Percentiles rank a stretch among this genome's conserved stretches.
Conservation (phyloP, 1,139 yeast species). For the Lodderomyces theae region DNA sequence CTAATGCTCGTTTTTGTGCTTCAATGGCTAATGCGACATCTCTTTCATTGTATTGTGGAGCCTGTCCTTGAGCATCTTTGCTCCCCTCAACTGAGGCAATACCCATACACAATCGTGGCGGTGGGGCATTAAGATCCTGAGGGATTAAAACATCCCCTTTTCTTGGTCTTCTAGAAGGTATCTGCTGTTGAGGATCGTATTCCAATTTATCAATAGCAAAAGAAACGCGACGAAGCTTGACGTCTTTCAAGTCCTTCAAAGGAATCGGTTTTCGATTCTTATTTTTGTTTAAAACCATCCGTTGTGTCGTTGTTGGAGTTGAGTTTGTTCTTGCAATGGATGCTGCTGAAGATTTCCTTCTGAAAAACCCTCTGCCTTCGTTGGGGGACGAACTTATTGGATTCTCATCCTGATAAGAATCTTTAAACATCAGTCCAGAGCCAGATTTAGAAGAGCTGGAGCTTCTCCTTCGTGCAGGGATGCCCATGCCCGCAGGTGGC, state of each 20-base stretch:
- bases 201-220: conserved; percentile 70
- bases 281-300: conserved; percentile 49
- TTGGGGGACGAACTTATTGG: conserved; percentile 6
- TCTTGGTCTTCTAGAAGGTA: conserved; percentile 82
- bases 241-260: conserved; percentile 33
- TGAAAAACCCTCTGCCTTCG: conserved; percentile 11
- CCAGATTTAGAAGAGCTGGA: conserved; percentile 10
- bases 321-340: conserved; percentile 4
- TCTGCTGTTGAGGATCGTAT: conserved; percentile 91
- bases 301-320: conserved; percentile 10
- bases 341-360: conserved; percentile 15
- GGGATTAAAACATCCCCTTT: conserved; percentile 79
- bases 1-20: conserved; percentile 50
- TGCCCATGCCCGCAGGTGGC: conserved; percentile 22
- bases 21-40: conserved; percentile 57
- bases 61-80: conserved; percentile 3
- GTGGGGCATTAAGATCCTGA: conserved; percentile 62
- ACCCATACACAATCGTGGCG: conserved; percentile 64
- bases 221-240: conserved; percentile 61
- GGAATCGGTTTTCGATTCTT: conserved; percentile 35
- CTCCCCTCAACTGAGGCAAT: conserved; percentile 29
- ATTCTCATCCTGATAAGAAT: conserved; percentile 12
- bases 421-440: conserved; percentile 11
- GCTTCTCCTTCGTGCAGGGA: conserved; percentile 15
- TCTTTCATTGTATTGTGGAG: conserved; percentile 37